These are phyloP conservation scores for Lentinula guzmanii DNA, from an alignment of 768 basidiomycete genomes.

Conservation along the genomic window DNA sequence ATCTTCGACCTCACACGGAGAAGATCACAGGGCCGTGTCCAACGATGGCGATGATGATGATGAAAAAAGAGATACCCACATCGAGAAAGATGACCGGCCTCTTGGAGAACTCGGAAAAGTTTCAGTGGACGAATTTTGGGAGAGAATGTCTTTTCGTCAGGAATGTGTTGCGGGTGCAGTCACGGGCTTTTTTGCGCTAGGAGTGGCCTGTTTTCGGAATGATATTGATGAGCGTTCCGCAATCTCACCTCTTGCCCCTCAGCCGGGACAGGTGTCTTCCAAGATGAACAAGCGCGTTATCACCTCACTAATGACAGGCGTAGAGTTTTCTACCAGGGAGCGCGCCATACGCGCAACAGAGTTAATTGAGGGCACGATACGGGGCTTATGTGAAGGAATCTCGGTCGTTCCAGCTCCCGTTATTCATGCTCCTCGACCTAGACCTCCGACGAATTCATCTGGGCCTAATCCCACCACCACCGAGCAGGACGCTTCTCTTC, in stretches of 20 bases:
- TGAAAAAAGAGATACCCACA: constrained; percentile 13
- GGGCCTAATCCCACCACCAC: constrained; percentile 31
- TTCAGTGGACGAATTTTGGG: constrained; percentile 85
- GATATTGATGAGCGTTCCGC: constrained; percentile 15
- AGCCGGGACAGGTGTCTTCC: constrained; percentile 56
- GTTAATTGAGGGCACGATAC: constrained; percentile 61
- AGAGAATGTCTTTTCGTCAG: constrained; percentile 93
- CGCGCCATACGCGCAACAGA: constrained; percentile 65
- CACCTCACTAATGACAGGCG: constrained; percentile 59
- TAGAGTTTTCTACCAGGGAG: constrained; percentile 71
- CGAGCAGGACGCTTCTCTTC: constrained; percentile 25
- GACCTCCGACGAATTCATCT: not conserved
- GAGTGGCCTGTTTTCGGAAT: constrained; percentile 23
- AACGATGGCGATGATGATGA: constrained; percentile 17
- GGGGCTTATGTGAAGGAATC: constrained; percentile 67
- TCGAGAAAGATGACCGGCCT: constrained; percentile 30
- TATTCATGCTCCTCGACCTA: constrained; percentile 6
- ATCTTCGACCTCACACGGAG: constrained; percentile 19
- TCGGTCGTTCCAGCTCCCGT: constrained; percentile 15
- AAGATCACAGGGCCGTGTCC: constrained; percentile 9
- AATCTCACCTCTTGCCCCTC: constrained; percentile 41
- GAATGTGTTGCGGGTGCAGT: constrained; percentile 89
- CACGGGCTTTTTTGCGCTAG: constrained; percentile 87
- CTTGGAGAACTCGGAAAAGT: constrained; percentile 56
- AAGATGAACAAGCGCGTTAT: constrained; percentile 68